A percentile compares a stretch with the other conserved stretches of the same genome.
Evolutionary conservation across 345 rosid species (phyloP).

Genomic region (Eucalyptus regnans): DNA sequence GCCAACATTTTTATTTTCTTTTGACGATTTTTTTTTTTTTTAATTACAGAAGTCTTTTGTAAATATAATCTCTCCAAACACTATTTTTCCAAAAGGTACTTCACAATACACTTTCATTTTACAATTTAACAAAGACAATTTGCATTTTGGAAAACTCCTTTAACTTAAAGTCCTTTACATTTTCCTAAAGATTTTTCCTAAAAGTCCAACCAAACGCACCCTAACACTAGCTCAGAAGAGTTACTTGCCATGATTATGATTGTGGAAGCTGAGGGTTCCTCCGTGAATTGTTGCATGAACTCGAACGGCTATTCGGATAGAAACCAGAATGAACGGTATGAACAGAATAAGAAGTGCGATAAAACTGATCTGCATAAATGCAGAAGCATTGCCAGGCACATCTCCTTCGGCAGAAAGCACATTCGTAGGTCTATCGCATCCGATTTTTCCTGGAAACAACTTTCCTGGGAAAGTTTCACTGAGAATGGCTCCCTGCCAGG

Average conservation of each 20-base stretch:
- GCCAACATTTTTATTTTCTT: too few relatives aligned
- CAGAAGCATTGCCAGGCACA: not conserved
- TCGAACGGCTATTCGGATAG: not conserved
- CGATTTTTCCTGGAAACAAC: not conserved
- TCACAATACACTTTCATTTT: too few relatives aligned
- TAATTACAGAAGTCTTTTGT: too few relatives aligned
- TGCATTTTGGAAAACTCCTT: too few relatives aligned
- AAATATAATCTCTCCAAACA: too few relatives aligned
- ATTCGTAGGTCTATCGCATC: not conserved
- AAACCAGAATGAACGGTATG: not conserved
- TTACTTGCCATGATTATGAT: not conserved
- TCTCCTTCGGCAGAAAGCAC: conserved; percentile 31
- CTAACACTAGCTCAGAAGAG: not conserved
- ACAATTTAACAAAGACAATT: too few relatives aligned
- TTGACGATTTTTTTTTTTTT: too few relatives aligned
- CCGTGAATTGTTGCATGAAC: not conserved
- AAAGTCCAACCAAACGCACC: accelerated
- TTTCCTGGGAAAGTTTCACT: not conserved
- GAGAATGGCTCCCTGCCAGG: not conserved
- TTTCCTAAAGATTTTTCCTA: too few relatives aligned
- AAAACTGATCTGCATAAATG: not conserved
- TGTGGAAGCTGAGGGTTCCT: not conserved
- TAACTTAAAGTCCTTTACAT: too few relatives aligned
- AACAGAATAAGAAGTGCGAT: not conserved
- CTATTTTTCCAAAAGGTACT: too few relatives aligned